Base-by-base conservation (phyloP, 1,139 yeast genomes). In the Suhomyces chickasaworum region DNA sequence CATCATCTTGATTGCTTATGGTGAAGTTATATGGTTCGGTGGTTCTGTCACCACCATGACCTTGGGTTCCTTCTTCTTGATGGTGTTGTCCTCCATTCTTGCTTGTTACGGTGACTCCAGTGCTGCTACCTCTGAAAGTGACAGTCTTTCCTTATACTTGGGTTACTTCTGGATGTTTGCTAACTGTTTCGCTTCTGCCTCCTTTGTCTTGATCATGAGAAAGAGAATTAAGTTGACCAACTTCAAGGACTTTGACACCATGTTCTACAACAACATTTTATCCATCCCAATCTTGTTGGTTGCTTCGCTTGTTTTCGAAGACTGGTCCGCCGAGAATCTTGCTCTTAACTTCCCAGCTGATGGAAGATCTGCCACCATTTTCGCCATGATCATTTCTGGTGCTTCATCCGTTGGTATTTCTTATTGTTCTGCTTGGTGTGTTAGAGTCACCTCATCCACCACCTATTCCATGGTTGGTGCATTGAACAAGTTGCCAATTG, bases 381-480 rank as follows among this genome's bases (percentile, higher is more conserved):
- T 77, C 40, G 90, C 96, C 57, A 91, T 95, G 96, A 61, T 93
- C 54, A 80, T 91, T 62, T 88, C 97, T 39, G 99, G 99, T 67
- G 80, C 88, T 56, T 86, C 96, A 37, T 86, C 98, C 29, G 95
- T 93, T 48, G 97, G 96, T 71, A 93, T 95, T 65, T 90, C 98
- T 39, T 93, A 95, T 80, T 89, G 97, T 70, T 89, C 98, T 25
- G 99, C 97, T 52, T 93, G 99, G 99, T 93, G 99, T 81, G 96
- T 93, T 53, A 89, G 99, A 75, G 98, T 91, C 54, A 95, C 99
- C 38, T 89, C 97, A 16, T 90, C 98, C 29, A 93, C 99, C 49
- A 93, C 99, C 47, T 93, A 93, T 75, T 89, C 97, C 45, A 93
- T 93, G 99, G 98, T 93, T 53, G 99, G 99, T 65, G 99, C 99